These are phyloP conservation scores for Phytophthora agathidicida DNA, from an alignment of 352 stramenopile genomes.

Conservation along the genomic window DNA sequence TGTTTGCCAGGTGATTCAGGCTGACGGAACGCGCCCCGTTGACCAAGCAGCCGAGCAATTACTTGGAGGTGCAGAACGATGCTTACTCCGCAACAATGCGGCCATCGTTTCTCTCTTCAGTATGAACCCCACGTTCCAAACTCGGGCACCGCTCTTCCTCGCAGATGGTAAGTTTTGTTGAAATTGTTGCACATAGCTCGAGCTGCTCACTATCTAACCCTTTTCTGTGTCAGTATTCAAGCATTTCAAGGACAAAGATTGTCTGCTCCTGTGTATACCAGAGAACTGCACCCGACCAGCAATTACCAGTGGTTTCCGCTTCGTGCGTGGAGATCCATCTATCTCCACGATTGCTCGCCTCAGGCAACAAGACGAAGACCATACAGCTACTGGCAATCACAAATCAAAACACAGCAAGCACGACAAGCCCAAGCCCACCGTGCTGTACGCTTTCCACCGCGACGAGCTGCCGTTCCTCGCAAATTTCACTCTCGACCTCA, in stretches of 20 bases:
- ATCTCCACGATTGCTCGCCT: conserved; percentile 50
- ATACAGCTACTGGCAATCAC: conserved; percentile 5
- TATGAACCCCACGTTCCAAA: conserved; percentile 46
- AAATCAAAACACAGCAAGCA: conserved; percentile 25
- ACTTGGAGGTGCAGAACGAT: conserved; percentile 53
- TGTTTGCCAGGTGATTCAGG: conserved; percentile 51
- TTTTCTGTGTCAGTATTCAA: conserved; percentile 48
- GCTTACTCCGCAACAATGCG: conserved; percentile 67
- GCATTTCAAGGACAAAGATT: conserved; percentile 65
- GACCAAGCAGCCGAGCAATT: conserved; percentile 62
- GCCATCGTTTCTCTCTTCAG: conserved; percentile 61
- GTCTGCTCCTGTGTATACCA: conserved; percentile 53
- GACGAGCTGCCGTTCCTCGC: conserved; percentile 68
- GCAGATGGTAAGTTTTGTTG: conserved; percentile 42
- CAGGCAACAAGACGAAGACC: conserved; percentile 31
- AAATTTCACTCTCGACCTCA: conserved; percentile 44
- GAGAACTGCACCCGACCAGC: conserved; percentile 47
- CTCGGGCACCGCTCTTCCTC: conserved; percentile 56
- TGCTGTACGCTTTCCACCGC: conserved; percentile 70
- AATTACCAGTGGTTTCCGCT: conserved; percentile 56
- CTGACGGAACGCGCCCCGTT: conserved; percentile 56
- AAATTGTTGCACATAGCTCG: background rate
- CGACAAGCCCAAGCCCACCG: conserved; percentile 19
- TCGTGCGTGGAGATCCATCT: conserved; percentile 40
- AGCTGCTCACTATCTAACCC: no score